These are phyloP conservation scores for Zoysia japonica DNA, from an alignment of 176 grass and related monocot genomes.

Conservation along the genomic window DNA sequence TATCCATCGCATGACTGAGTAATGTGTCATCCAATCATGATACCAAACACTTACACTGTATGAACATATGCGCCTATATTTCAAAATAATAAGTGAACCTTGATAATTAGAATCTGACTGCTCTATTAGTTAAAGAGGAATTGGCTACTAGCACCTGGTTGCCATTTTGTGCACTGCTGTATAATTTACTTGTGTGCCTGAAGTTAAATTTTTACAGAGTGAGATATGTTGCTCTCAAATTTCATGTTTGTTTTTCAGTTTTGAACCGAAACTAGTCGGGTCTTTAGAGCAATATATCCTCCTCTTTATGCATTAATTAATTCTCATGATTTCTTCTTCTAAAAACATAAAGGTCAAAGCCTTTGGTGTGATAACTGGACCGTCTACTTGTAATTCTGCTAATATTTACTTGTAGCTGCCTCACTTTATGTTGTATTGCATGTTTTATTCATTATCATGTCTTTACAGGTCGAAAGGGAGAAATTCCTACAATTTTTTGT, in stretches of 20 bases:
- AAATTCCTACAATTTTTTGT: conserved; percentile 82
- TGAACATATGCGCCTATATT: conserved; percentile 13
- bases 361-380: neutral
- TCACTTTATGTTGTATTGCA: conserved; percentile 26
- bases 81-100: neutral
- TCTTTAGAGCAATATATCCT: neutral
- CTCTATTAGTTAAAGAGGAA: neutral
- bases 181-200: conserved; percentile 10
- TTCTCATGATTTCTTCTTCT: neutral
- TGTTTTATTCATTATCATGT: conserved; percentile 8
- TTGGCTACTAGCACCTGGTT: neutral
- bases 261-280: neutral
- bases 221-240: conserved; percentile 29
- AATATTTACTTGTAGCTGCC: conserved; percentile 6
- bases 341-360: conserved; percentile 27
- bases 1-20: conserved; percentile 21
- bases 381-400: neutral
- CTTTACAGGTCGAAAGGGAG: conserved; percentile 74
- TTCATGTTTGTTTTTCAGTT: conserved; percentile 2
- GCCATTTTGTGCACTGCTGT: conserved; percentile 15
- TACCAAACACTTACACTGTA: neutral
- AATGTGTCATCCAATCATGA: conserved; percentile 12
- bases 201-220: conserved; percentile 10
- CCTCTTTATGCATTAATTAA: conserved; percentile 4
- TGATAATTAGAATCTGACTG: neutral